Conservation (phyloP, 108 stramenopile species). For the Pseudonitzschia pungens region DNA sequence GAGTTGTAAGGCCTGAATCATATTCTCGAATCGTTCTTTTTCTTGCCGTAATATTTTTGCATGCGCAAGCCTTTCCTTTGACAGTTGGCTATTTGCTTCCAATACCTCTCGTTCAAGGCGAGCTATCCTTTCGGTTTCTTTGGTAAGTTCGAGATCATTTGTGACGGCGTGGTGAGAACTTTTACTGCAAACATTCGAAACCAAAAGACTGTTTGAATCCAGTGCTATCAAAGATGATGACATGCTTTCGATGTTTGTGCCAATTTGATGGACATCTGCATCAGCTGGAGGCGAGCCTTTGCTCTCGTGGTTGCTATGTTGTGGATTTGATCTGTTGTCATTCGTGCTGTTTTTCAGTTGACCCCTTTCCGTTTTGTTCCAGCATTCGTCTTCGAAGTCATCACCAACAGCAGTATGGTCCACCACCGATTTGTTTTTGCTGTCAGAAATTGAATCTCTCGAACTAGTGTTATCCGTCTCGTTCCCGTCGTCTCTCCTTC, state of each 20-base stretch:
- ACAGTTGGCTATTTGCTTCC: not conserved
- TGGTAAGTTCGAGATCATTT: not conserved
- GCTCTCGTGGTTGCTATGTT: not conserved
- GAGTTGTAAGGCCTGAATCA: slow-evolving; percentile 46
- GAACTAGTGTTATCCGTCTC: not conserved
- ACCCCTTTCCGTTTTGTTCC: no score
- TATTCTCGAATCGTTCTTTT: slow-evolving; percentile 26
- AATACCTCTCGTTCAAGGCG: not conserved
- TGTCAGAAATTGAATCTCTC: not conserved
- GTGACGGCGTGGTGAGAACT: no score
- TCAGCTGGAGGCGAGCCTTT: not conserved
- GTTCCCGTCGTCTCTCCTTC: not conserved
- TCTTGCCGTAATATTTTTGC: slow-evolving; percentile 11
- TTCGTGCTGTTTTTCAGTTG: not conserved
- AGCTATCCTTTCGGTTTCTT: not conserved
- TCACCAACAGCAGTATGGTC: no score
- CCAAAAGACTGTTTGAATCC: not conserved
- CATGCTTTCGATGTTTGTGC: not conserved
- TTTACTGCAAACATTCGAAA: not conserved
- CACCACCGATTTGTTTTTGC: not conserved
- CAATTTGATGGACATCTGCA: not conserved
- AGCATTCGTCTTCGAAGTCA: no score
- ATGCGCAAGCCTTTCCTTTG: slow-evolving; percentile 3
- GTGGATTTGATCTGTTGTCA: no score
- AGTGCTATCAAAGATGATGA: not conserved